These are phyloP conservation scores for Phragmites australis DNA, from an alignment of 176 grass and related monocot genomes.

Conservation along the genomic window DNA sequence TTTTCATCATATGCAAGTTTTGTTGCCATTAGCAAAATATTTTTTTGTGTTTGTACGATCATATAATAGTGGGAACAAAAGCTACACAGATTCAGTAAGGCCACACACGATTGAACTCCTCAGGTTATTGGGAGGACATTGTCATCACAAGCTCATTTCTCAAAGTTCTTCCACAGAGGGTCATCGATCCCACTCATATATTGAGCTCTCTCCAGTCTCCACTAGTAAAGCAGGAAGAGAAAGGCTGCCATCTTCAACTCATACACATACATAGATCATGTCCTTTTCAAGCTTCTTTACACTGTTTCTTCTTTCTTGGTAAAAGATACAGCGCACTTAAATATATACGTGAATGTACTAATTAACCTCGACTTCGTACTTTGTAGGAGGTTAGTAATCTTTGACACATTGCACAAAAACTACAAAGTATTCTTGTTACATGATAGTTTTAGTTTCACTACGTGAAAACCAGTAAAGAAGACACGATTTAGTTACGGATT, in stretches of 20 bases:
- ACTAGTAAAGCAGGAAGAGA: slow-evolving; percentile 34
- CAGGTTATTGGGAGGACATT: slow-evolving; percentile 22
- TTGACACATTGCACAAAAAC: not conserved
- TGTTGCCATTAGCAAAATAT: slow-evolving; percentile 22
- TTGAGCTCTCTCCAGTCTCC: slow-evolving; percentile 12
- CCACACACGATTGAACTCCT: slow-evolving; percentile 29
- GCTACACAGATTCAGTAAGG: slow-evolving; percentile 24
- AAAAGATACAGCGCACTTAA: not conserved
- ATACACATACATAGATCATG: slow-evolving; percentile 18
- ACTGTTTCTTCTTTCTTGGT: slow-evolving; percentile 23
- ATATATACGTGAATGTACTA: not conserved
- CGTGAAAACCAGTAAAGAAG: too few relatives aligned
- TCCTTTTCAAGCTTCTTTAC: slow-evolving; percentile 25
- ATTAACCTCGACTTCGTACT: not conserved
- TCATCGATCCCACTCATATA: not conserved
- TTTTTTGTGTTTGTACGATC: slow-evolving; percentile 9
- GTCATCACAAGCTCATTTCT: slow-evolving; percentile 5
- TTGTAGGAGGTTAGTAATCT: not conserved
- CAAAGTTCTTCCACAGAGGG: not conserved
- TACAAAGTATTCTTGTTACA: not conserved
- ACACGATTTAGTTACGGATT: too few relatives aligned
- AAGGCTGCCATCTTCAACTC: slow-evolving; percentile 50
- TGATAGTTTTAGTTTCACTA: not conserved
- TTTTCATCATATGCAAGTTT: slow-evolving; percentile 31
- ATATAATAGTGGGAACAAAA: slow-evolving; percentile 8